Base-by-base conservation (phyloP, 352 stramenopile genomes). In the Globisporangium heterothallicum region DNA sequence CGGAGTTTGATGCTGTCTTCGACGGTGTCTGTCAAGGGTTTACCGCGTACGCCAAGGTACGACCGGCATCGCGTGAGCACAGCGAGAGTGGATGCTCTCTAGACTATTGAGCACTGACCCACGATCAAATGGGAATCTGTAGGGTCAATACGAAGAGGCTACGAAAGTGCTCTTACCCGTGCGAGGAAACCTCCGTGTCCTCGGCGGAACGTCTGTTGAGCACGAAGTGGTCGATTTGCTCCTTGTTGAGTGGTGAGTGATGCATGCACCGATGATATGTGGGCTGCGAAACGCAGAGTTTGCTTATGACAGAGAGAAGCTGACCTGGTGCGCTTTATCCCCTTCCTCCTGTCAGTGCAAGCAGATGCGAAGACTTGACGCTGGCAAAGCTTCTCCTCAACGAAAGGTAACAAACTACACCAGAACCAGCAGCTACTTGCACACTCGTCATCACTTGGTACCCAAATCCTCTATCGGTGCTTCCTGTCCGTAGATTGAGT, bases 371-470 rank as follows among this genome's bases (percentile, higher is more conserved):
- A 22, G 70, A 90, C 42, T 62, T 91, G 49, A 61, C 67, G 40
- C 63, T 94, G 10, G 84, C 80, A 9, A 80, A 88, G 25, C 70
- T 92, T 32, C 61, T 94, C n/a, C 68, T 94, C 19, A 92, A 89
- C 55, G 84, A 94, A 67, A 64, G 79, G 78, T 86, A 60, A n/a
- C n/a, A n/a, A n/a, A n/a, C n/a, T n/a, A n/a, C n/a, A n/a, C n/a
- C n/a, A n/a, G n/a, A n/a, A n/a, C n/a, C n/a, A n/a, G n/a, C n/a
- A n/a, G n/a, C n/a, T n/a, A n/a, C n/a, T n/a, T n/a, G n/a, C n/a
- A n/a, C n/a, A n/a, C n/a, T n/a, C n/a, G n/a, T n/a, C n/a, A n/a
- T n/a, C n/a, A n/a, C n/a, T n/a, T n/a, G n/a, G n/a, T n/a, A n/a
- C n/a, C n/a, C n/a, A n/a, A n/a, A n/a, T n/a, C n/a, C n/a, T n/a